These are phyloP conservation scores for Lactuca sativa DNA, from an alignment of 129 eudicot genomes.

Conservation along the genomic window DNA sequence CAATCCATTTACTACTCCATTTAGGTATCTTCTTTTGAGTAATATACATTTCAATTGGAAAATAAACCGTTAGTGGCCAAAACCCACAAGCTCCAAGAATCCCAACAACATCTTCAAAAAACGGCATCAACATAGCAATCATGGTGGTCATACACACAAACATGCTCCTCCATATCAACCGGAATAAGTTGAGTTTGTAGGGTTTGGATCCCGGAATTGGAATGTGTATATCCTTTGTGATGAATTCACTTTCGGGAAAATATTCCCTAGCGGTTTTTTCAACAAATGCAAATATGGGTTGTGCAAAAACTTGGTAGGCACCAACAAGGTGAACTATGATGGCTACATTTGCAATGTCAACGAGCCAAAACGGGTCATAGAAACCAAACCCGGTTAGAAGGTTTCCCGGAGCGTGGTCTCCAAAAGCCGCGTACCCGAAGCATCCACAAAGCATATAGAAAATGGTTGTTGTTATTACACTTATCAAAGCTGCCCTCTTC, in stretches of 20 bases:
- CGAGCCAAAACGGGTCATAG: slow-evolving; percentile 62
- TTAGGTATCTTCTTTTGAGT: slow-evolving; percentile 48
- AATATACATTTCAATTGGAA: slow-evolving; percentile 67
- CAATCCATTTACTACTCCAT: slow-evolving; percentile 61
- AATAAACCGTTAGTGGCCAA: slow-evolving; percentile 67
- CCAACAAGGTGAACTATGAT: slow-evolving; percentile 71
- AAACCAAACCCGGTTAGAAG: slow-evolving; percentile 73
- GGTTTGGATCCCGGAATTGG: slow-evolving; percentile 36
- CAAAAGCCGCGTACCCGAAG: slow-evolving; percentile 68
- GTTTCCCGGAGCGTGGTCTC: slow-evolving; percentile 69
- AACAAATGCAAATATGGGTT: slow-evolving; percentile 57
- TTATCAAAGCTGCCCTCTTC: slow-evolving; percentile 55
- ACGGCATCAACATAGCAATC: slow-evolving; percentile 62
- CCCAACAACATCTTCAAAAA: slow-evolving; percentile 68
- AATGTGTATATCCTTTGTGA: slow-evolving; percentile 39
- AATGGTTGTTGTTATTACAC: slow-evolving; percentile 45
- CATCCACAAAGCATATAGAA: slow-evolving; percentile 78
- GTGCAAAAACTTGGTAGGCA: slow-evolving; percentile 71
- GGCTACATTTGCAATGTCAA: slow-evolving; percentile 67
- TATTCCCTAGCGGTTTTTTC: slow-evolving; percentile 37
- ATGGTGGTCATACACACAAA: slow-evolving; percentile 53
- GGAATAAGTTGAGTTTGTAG: slow-evolving; percentile 44
- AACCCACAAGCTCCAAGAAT: slow-evolving; percentile 65
- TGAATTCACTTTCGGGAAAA: slow-evolving; percentile 45
- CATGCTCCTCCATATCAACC: slow-evolving; percentile 50